Evolutionary conservation across 306 rosid species (phyloP).

Genomic region (Potentilla sterilis): DNA sequence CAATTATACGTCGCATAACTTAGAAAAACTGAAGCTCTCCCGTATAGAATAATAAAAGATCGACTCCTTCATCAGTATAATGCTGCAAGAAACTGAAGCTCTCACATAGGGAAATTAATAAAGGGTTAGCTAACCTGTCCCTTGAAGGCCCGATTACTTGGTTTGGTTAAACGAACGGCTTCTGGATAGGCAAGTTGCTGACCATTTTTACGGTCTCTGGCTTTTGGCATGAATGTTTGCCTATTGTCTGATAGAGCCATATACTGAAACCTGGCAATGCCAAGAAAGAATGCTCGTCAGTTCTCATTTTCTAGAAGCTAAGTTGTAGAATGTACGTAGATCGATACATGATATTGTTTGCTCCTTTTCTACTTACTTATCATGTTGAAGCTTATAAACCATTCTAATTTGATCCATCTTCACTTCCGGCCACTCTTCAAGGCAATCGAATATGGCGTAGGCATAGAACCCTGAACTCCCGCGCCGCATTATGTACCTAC

Average conservation of each 20-base stretch:
- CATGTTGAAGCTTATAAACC: constrained; percentile 46
- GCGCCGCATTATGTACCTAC: constrained; percentile 58
- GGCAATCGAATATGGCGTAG: constrained; percentile 51
- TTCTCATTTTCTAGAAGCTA: neutral
- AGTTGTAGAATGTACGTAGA: neutral
- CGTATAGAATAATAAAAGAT: too few species aligned
- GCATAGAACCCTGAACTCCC: constrained; percentile 65
- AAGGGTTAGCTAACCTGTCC: constrained; percentile 52
- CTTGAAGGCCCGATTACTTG: constrained; percentile 26
- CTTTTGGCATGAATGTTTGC: constrained; percentile 65
- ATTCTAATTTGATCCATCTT: constrained; percentile 47
- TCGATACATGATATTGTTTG: neutral
- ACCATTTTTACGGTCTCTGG: constrained; percentile 35
- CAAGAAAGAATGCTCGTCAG: neutral
- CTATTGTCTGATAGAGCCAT: constrained; percentile 66
- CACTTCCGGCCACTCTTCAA: constrained; percentile 49
- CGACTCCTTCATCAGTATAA: too few species aligned
- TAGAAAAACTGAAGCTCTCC: neutral
- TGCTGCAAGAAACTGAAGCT: neutral
- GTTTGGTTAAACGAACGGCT: constrained; percentile 65
- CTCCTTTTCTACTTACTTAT: constrained; percentile 32
- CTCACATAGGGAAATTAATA: neutral
- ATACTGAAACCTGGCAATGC: constrained; percentile 45
- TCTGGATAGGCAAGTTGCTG: constrained; percentile 51
- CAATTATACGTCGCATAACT: neutral